Evolutionary conservation across 2,329 filamentous ascomycete species (phyloP).

Genomic region (Truncatella angustata): DNA sequence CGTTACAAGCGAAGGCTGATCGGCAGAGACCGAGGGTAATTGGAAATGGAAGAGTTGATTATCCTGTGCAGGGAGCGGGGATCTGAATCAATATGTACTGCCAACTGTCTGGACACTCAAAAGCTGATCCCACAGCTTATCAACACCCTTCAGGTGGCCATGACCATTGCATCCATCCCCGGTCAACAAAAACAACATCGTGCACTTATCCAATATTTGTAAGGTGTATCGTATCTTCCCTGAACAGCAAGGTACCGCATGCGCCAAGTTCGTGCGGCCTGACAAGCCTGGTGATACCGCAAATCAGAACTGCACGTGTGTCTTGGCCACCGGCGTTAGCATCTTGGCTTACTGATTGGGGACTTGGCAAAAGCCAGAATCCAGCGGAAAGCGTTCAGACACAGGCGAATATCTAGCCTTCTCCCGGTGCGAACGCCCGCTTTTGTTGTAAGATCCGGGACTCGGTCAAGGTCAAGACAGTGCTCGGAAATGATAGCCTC

Average conservation of each 20-base stretch:
- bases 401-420: too few species aligned
- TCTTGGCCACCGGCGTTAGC: conserved; percentile 1
- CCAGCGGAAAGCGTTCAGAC: not conserved
- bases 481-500: not conserved
- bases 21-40: not conserved
- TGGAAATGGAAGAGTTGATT: too few species aligned
- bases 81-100: not conserved
- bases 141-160: not conserved
- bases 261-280: not conserved
- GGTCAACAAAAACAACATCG: not conserved
- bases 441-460: not conserved
- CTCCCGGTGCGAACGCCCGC: not conserved
- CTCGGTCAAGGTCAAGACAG: not conserved
- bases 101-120: not conserved
- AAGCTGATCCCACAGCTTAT: not conserved
- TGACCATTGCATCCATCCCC: too few species aligned
- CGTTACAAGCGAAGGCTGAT: conserved; percentile 16
- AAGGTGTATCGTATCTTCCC: not conserved
- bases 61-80: not conserved
- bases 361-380: conserved; percentile 1
- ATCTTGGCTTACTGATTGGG: conserved; percentile 1
- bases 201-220: not conserved
- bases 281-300: conserved; percentile 1
- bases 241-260: not conserved
- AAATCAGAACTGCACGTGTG: conserved; percentile 2